A percentile compares a stretch with the other conserved stretches of the same genome.
Evolutionary conservation across 2,329 filamentous ascomycete genomes (phyloP).

Genomic region (Scleromitrula shiraiana): DNA sequence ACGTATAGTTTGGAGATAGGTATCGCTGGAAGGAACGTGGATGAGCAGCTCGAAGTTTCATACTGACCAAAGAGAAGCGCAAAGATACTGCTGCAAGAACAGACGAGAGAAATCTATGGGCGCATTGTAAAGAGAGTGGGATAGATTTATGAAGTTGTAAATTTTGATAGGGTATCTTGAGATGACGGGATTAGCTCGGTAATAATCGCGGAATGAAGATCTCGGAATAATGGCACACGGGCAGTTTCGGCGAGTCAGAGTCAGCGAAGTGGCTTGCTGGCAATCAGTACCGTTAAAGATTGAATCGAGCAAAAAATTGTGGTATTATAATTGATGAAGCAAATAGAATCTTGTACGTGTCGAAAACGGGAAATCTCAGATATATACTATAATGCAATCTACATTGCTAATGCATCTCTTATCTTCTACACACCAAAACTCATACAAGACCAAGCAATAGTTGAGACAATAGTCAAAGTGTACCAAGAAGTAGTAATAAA

Average conservation of each 20-base stretch:
- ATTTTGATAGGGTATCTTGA: no score
- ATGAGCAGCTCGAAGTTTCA: constrained; percentile 1
- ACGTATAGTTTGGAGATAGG: neutral
- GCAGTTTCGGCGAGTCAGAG: neutral
- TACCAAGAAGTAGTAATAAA: neutral
- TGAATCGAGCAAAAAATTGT: no score
- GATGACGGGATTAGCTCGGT: neutral
- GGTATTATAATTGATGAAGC: neutral
- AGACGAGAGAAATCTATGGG: neutral
- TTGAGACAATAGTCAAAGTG: neutral
- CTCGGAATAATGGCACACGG: neutral
- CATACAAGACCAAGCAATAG: neutral
- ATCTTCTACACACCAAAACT: neutral
- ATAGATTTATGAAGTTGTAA: no score
- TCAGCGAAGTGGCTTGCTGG: no score
- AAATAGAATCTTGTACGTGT: neutral
- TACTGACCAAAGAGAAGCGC: neutral
- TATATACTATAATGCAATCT: neutral
- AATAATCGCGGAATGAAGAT: neutral
- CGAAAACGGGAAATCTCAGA: neutral
- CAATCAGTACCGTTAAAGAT: no score
- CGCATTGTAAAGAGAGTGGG: constrained; percentile 2
- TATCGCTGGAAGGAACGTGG: neutral
- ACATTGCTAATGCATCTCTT: neutral
- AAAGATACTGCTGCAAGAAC: neutral